Percentiles rank a stretch among this genome's conserved stretches.
Conservation (phyloP, 345 rosid genomes). For the Melaleuca alternifolia region DNA sequence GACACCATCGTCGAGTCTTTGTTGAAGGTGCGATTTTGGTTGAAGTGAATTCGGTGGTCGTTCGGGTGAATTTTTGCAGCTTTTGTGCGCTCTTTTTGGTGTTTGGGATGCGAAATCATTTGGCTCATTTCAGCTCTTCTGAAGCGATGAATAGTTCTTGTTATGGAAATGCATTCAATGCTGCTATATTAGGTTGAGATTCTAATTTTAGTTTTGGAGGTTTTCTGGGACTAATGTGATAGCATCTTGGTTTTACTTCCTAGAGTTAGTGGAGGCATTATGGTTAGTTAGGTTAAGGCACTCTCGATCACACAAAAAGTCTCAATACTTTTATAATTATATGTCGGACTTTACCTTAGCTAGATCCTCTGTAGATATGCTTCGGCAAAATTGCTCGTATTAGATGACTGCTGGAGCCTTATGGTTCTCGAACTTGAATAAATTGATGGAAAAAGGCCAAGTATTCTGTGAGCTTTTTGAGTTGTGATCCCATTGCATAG, state of each 20-base stretch:
- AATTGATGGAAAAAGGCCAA: background rate
- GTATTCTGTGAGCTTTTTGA: background rate
- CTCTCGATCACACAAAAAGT: background rate
- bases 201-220: background rate
- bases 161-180: background rate
- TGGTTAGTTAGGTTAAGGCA: background rate
- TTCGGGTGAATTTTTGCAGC: background rate
- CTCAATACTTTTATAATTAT: background rate
- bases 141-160: background rate
- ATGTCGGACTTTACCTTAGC: background rate
- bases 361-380: background rate
- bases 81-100: background rate
- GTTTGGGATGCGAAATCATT: background rate
- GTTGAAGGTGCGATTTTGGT: constrained; percentile 45
- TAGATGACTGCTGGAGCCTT: background rate
- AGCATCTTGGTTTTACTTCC: background rate
- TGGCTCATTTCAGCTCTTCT: background rate
- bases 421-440: background rate
- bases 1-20: constrained; percentile 80
- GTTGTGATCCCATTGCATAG: background rate
- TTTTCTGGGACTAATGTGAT: background rate
- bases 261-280: background rate
- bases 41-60: background rate
- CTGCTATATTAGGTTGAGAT: background rate
- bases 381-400: background rate